Evolutionary conservation across 2,329 filamentous ascomycete species (phyloP), one percentile per base, ranked within the genome.

Genomic region (Drechslerella dactyloides): DNA sequence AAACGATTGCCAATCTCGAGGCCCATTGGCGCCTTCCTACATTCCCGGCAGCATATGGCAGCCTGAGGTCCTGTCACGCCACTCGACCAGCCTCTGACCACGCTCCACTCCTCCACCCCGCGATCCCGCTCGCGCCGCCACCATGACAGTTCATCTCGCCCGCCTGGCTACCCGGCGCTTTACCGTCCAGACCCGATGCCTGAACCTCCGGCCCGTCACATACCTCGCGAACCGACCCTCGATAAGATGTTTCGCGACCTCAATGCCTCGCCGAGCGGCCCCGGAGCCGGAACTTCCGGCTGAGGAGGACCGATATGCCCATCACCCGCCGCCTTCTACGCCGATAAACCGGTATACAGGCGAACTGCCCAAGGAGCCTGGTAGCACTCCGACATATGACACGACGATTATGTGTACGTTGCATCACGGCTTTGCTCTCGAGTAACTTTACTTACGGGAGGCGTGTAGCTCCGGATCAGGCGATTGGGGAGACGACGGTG

Each of bases 401-500:
- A 78, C 78, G 77, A 78, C 75, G 76, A 79, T 74, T 76, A 78
- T 74, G 76, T 80, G 76, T 79, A 81, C 77, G 79, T 82, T 80
- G 81, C 78, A 80, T 50, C 78, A 83, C 44, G 77, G 77, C 64
- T 80, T 80, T 77, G 80, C 79, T 69, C 79, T 81, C 55, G 78
- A 81, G 44, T 5, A 21, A 21, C 17, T 75, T 77, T 81, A 35
- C 77, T 81, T 37, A 68, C 74, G 60, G 81, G 81, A 73, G 73
- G 77, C 33, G 76, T 10, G 73, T 76, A 62, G 81, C 83, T 65
- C 76, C 78, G 35, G 68, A 72, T 15, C 24, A 44, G 60, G 60
- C 60, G 44, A 30, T 72, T 10, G 70, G 81, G 81, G 74, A 79
- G 83, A 24, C 81, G 76, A 46, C 81, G 83, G 58, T 83, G 85